A percentile compares a stretch with the other conserved stretches of the same genome.
These are phyloP conservation scores for Coemansia aciculifera DNA, from an alignment of 192 early-diverging fungal species.

Conservation along the genomic window DNA sequence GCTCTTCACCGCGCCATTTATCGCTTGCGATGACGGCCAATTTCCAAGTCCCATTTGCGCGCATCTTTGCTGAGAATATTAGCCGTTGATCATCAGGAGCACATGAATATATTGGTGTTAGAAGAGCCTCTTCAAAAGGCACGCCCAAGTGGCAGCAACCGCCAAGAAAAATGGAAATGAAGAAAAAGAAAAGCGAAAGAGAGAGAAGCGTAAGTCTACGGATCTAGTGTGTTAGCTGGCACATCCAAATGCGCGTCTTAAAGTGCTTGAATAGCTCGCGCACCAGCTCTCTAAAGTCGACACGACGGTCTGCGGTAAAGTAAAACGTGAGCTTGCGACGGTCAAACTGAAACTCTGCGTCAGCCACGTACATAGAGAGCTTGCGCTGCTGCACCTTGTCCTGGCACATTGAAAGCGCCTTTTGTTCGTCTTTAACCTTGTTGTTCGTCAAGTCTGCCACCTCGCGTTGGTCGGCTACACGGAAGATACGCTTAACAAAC, in stretches of 20 bases:
- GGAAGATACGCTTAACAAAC: slow-evolving; percentile 88
- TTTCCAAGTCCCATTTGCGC: slow-evolving; percentile 3
- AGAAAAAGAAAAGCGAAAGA: slow-evolving; percentile 3
- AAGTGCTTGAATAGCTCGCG: slow-evolving; percentile 95
- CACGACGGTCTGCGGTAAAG: slow-evolving; percentile 89
- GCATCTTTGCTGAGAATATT: slow-evolving; percentile 3
- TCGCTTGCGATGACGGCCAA: background rate
- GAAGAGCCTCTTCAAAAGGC: no score
- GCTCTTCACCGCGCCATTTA: slow-evolving; percentile 2
- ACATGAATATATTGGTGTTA: background rate
- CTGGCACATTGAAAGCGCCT: slow-evolving; percentile 84
- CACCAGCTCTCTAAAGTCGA: slow-evolving; percentile 96
- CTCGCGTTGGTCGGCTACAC: slow-evolving; percentile 77
- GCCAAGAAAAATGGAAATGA: background rate
- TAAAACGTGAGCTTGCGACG: slow-evolving; percentile 96
- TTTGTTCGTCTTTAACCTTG: slow-evolving; percentile 90
- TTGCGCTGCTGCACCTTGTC: slow-evolving; percentile 86
- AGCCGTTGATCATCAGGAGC: background rate
- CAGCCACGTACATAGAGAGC: slow-evolving; percentile 93
- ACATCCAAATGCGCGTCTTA: slow-evolving; percentile 99
- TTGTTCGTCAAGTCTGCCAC: slow-evolving; percentile 68
- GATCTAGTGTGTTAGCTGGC: slow-evolving; percentile 32
- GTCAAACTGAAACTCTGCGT: slow-evolving; percentile 99
- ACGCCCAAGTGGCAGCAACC: background rate
- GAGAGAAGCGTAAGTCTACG: slow-evolving; percentile 2